These are phyloP conservation scores for Lunularia cruciata DNA, from an alignment of 225 moss, liverwort and hornwort species.

Conservation along the genomic window DNA sequence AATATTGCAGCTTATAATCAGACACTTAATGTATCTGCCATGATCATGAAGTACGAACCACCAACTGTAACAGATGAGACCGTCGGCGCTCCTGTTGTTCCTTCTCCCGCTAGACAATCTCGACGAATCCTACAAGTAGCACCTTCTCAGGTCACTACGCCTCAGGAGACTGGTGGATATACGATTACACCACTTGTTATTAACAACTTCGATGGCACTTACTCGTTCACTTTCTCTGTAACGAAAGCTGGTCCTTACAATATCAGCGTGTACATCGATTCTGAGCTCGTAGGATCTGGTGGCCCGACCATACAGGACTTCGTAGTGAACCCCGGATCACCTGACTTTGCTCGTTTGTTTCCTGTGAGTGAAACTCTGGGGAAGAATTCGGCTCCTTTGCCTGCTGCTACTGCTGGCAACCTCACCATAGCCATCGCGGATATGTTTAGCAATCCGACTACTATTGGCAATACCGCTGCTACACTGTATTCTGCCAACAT, in stretches of 20 bases:
- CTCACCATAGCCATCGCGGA: conserved; percentile 51
- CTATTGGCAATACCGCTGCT: conserved; percentile 27
- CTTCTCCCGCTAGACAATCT: background rate
- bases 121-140: conserved; percentile 21
- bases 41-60: conserved; percentile 19
- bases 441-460: conserved; percentile 46
- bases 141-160: conserved; percentile 14
- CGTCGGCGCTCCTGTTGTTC: background rate
- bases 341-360: conserved; percentile 36
- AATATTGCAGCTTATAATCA: conserved; percentile 55
- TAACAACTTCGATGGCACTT: conserved; percentile 56
- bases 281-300: conserved; percentile 42
- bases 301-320: conserved; percentile 40
- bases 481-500: conserved; percentile 30
- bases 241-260: conserved; percentile 42
- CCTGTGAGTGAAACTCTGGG: conserved; percentile 33
- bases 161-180: conserved; percentile 8
- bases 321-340: conserved; percentile 39
- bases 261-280: conserved; percentile 52
- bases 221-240: conserved; percentile 50
- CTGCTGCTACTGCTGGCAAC: conserved; percentile 20
- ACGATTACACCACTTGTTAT: conserved; percentile 26
- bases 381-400: conserved; percentile 19
- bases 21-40: conserved; percentile 47
- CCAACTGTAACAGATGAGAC: background rate